phyloP scores from a whole-genome alignment of 208 protist species.

The Leishmania mexicana region DNA sequence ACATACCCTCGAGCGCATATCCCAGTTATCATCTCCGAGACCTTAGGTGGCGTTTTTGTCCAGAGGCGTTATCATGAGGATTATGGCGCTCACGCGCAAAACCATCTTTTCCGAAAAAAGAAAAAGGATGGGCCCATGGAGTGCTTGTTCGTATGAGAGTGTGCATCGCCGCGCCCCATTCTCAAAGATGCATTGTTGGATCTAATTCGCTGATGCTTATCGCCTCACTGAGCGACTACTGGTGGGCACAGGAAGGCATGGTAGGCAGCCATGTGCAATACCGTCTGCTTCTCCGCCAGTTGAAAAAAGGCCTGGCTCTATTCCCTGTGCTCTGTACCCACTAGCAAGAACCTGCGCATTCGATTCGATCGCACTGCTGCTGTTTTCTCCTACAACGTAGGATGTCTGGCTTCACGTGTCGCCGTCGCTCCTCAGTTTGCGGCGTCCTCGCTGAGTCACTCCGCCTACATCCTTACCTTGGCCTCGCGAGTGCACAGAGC shows the following conservation, averaged over 20 bases:
- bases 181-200: not conserved
- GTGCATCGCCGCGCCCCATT: not conserved
- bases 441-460: not conserved
- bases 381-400: not conserved
- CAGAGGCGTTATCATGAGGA: not conserved
- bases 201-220: not conserved
- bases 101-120: not conserved
- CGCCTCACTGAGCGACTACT: not conserved
- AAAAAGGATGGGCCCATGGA: not conserved
- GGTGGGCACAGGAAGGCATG: not conserved
- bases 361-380: not conserved
- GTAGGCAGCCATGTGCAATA: not conserved
- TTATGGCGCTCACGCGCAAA: not conserved
- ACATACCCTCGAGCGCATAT: not conserved
- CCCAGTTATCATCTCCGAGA: not conserved
- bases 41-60: not conserved
- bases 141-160: not conserved
- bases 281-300: not conserved
- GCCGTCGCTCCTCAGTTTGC: not conserved
- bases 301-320: not conserved
- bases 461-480: not conserved
- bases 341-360: not conserved
- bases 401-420: not conserved
- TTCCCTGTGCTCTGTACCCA: not conserved
- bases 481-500: not conserved